A percentile compares a stretch with the other conserved stretches of the same genome.
These are phyloP conservation scores for Exophiala phaeomuriformis DNA, from an alignment of 2,329 filamentous ascomycete species.

Conservation along the genomic window DNA sequence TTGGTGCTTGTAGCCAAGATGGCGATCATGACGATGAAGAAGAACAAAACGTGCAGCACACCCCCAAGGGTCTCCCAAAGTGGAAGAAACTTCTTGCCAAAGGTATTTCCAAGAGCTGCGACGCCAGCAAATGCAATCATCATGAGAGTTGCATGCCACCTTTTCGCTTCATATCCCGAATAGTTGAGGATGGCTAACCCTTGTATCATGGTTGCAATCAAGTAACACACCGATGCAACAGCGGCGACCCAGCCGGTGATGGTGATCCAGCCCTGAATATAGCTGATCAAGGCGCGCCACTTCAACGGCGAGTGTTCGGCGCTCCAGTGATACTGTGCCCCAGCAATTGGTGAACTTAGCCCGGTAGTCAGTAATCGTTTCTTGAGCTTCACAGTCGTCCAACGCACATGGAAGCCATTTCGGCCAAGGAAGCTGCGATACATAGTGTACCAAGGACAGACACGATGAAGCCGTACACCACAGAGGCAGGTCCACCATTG, in stretches of 20 bases:
- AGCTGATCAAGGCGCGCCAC: conserved; percentile 16
- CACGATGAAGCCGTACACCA: conserved; percentile 24
- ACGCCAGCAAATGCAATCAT: conserved; percentile 33
- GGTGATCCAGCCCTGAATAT: conserved; percentile 31
- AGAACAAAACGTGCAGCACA: conserved; percentile 33
- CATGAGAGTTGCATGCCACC: conserved; percentile 38
- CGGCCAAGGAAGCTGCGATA: conserved; percentile 36
- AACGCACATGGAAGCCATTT: conserved; percentile 36
- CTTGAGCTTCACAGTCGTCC: not conserved
- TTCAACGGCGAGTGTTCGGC: conserved; percentile 31
- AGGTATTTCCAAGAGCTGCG: conserved; percentile 30
- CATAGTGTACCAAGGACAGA: conserved; percentile 32
- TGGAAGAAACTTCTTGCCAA: conserved; percentile 30
- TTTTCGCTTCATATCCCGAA: conserved; percentile 31
- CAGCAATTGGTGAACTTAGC: conserved; percentile 34
- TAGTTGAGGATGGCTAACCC: conserved; percentile 34
- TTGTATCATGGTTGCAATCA: conserved; percentile 33
- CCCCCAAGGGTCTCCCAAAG: conserved; percentile 28
- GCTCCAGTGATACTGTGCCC: conserved; percentile 38
- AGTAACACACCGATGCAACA: conserved; percentile 31
- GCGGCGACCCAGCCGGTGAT: conserved; percentile 36
- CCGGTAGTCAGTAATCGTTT: not conserved
- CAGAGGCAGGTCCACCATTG: conserved; percentile 24
- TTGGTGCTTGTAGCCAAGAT: conserved; percentile 32
- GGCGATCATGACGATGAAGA: conserved; percentile 35